Base-by-base conservation (phyloP, 1,284 basidiomycete genomes). In the Sutorius eximius region DNA sequence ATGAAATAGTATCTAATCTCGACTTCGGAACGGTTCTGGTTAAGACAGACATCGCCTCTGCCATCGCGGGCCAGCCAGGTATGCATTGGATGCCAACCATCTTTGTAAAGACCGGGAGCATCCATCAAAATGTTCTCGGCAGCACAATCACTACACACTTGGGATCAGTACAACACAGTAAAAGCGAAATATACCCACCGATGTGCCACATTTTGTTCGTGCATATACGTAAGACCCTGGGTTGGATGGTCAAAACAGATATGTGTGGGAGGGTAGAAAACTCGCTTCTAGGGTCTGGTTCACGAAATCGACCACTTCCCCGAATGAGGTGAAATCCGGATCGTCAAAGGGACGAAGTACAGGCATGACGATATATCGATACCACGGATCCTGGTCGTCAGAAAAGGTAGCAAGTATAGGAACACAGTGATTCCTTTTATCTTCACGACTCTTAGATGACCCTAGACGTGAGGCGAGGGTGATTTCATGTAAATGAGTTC, bases 291-390 rank as follows among this genome's bases (percentile, higher is more conserved):
- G 16, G 4, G 36, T 37, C 16, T 37, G 36, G n/a, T 37, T 37
- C 36, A 37, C 36, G n/a, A 37, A 37, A 37, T 37, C 36, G 36
- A 37, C 9, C 9, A 18, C 9, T 37, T 37, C 36, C 3, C 36
- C 36, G n/a, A 37, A 37, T 9, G n/a, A 37, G 5, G 16, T 7
- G n/a, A 37, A 37, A 7, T 37, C 9, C n/a, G 36, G 36, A 0
- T 64, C 30, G 34, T 68, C 45, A 18, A 66, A 70, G 0, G 46
- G 52, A 3, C 70, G 59, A 18, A 72, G 58, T 9, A 71, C 55
- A 0, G 70, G 72, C 67, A 73, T 72, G 24, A 73, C 72, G 6
- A 76, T 45, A 37, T 73, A 64, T 3, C 3, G 36, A 43, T 51
- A 52, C 41, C 45, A 27, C 0, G 49, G 8, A 10, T 38, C 40